Percentiles rank a stretch among this genome's conserved stretches.
Evolutionary conservation across 1,139 yeast genomes (phyloP).

Genomic region (Magnusiomyces suaveolens): DNA sequence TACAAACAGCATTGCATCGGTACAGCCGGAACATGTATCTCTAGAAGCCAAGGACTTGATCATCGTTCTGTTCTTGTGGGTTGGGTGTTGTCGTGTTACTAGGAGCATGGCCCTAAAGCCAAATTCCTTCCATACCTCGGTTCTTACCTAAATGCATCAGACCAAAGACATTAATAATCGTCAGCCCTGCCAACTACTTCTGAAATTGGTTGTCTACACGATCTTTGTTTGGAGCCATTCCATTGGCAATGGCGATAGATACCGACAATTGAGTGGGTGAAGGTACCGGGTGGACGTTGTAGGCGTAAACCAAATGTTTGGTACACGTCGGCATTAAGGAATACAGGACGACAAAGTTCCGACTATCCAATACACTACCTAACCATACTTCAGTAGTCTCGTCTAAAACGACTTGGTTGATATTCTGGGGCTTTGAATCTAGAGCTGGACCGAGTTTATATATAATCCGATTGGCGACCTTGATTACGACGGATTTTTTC

Average conservation of each 20-base stretch:
- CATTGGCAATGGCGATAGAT: not conserved
- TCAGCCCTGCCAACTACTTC: conserved; percentile 13
- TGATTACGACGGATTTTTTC: too few species aligned
- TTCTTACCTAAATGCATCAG: conserved; percentile 28
- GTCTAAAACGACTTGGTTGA: not conserved
- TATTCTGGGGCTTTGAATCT: too few species aligned
- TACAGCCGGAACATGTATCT: conserved; percentile 30
- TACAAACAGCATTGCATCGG: conserved; percentile 24
- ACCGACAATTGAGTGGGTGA: conserved; percentile 5
- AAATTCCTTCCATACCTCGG: conserved; percentile 24
- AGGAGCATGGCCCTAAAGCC: conserved; percentile 30
- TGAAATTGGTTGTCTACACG: not conserved
- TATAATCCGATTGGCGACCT: too few species aligned
- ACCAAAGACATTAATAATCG: conserved; percentile 28
- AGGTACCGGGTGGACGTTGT: conserved; percentile 32
- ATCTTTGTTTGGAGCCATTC: not conserved
- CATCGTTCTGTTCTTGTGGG: conserved; percentile 15
- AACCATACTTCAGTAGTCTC: conserved; percentile 31
- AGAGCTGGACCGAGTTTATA: too few species aligned
- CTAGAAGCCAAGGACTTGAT: conserved; percentile 29
- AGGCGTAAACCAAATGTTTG: conserved; percentile 27
- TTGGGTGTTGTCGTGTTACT: conserved; percentile 22
- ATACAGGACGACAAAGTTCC: conserved; percentile 28
- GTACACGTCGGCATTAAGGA: conserved; percentile 26
- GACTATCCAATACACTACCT: conserved; percentile 34